Evolutionary conservation across 129 eudicot species (phyloP).

Genomic region (Pseudognaphalium luteoalbum): DNA sequence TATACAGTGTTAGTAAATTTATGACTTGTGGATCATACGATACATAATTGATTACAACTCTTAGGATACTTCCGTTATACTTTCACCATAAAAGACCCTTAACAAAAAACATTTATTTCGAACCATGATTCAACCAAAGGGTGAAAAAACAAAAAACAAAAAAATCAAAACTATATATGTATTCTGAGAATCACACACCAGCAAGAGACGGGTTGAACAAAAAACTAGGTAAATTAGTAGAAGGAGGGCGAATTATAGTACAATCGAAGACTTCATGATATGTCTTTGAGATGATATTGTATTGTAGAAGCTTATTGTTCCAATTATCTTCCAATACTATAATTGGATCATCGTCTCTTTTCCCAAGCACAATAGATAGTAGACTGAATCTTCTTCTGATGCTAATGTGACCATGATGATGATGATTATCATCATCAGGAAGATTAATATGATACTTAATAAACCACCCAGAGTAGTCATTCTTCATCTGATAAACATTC

Average conservation of each 20-base stretch:
- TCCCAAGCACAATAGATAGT: not conserved
- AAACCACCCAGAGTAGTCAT: not conserved
- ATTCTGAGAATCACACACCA: not conserved
- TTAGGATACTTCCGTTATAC: too few relatives aligned
- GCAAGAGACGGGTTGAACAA: not conserved
- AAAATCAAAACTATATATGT: not conserved
- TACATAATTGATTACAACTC: too few relatives aligned
- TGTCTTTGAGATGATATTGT: not conserved
- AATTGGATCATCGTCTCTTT: not conserved
- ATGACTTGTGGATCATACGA: not conserved
- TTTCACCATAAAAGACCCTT: too few relatives aligned
- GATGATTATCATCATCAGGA: too few relatives aligned
- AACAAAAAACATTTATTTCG: too few relatives aligned
- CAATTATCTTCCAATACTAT: not conserved
- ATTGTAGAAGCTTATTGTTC: not conserved
- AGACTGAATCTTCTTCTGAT: not conserved
- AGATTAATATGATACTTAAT: not conserved
- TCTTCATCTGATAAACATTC: constrained; percentile 1
- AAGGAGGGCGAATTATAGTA: not conserved
- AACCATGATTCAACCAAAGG: too few relatives aligned
- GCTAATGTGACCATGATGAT: not conserved
- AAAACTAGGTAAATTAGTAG: not conserved
- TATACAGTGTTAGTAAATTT: not conserved
- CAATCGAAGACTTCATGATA: not conserved
- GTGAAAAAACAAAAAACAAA: not conserved